Evolutionary conservation across 1,284 basidiomycete genomes (phyloP).

Genomic region (Clitocybe nebularis): DNA sequence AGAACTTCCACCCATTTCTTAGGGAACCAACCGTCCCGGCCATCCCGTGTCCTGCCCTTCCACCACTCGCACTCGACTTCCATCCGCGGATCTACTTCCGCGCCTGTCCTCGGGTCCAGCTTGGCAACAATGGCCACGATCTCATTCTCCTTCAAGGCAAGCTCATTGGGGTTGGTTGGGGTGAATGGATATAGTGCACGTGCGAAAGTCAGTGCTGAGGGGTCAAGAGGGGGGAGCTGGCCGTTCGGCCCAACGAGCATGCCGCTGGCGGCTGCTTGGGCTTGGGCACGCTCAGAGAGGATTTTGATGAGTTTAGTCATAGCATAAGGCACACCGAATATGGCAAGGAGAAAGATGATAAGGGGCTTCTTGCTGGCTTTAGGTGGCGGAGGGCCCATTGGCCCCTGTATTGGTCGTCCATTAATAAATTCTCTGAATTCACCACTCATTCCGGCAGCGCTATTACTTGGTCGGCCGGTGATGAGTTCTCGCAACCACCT

Average conservation of each 20-base stretch:
- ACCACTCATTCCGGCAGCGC: conserved; percentile 37
- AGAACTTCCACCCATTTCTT: conserved; percentile 82
- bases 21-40: conserved; percentile 96
- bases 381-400: conserved; percentile 38
- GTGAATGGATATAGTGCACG: conserved; percentile 83
- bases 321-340: conserved; percentile 90
- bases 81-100: conserved; percentile 67
- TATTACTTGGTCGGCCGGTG: conserved; percentile 41
- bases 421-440: conserved; percentile 71
- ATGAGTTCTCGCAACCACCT: conserved; percentile 75
- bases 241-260: conserved; percentile 24
- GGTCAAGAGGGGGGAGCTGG: conserved; percentile 64
- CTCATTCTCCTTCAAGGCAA: conserved; percentile 84
- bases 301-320: conserved; percentile 89
- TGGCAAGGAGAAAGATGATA: conserved; percentile 92
- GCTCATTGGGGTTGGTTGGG: conserved; percentile 72
- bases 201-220: conserved; percentile 81
- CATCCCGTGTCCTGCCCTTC: conserved; percentile 92
- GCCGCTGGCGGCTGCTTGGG: conserved; percentile 33
- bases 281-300: conserved; percentile 65
- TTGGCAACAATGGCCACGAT: conserved; percentile 93
- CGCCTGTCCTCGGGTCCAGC: conserved; percentile 66
- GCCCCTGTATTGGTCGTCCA: conserved; percentile 58
- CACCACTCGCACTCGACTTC: conserved; percentile 90
- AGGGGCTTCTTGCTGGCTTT: conserved; percentile 87